Evolutionary conservation across 805 yeast genomes (phyloP).

Genomic region (Ogataea nitratoaversa): DNA sequence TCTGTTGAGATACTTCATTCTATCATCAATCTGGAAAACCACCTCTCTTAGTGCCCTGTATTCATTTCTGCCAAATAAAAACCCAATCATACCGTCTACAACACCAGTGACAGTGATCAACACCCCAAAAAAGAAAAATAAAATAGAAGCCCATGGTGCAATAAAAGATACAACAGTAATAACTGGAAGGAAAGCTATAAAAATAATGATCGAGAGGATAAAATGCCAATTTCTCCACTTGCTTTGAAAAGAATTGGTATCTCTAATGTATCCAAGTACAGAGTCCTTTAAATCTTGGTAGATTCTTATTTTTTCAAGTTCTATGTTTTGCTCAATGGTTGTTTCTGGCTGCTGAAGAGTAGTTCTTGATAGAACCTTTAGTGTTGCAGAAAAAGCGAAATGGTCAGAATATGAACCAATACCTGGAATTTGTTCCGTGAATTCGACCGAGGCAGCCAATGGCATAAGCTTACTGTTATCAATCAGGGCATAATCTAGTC

Average conservation of each 20-base stretch:
- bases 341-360: background rate
- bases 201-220: conserved; percentile 44
- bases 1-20: conserved; percentile 7
- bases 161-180: conserved; percentile 53
- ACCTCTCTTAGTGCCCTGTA: conserved; percentile 74
- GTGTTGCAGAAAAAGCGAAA: conserved; percentile 65
- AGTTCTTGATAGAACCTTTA: conserved; percentile 28
- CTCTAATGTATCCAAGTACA: conserved; percentile 41
- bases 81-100: conserved; percentile 73
- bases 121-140: conserved; percentile 55
- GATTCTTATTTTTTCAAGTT: conserved; percentile 26
- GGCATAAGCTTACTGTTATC: conserved; percentile 54
- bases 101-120: conserved; percentile 62
- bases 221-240: conserved; percentile 66
- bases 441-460: conserved; percentile 61
- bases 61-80: conserved; percentile 78
- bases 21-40: conserved; percentile 53
- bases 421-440: conserved; percentile 62
- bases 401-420: conserved; percentile 88
- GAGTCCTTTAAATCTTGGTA: conserved; percentile 48
- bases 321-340: no score
- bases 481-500: conserved; percentile 85
- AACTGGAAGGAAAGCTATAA: conserved; percentile 51
- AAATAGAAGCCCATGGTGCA: conserved; percentile 61
- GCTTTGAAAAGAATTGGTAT: conserved; percentile 56